Evolutionary conservation across 768 basidiomycete genomes (phyloP).

Genomic region (Gymnopilus junonius): DNA sequence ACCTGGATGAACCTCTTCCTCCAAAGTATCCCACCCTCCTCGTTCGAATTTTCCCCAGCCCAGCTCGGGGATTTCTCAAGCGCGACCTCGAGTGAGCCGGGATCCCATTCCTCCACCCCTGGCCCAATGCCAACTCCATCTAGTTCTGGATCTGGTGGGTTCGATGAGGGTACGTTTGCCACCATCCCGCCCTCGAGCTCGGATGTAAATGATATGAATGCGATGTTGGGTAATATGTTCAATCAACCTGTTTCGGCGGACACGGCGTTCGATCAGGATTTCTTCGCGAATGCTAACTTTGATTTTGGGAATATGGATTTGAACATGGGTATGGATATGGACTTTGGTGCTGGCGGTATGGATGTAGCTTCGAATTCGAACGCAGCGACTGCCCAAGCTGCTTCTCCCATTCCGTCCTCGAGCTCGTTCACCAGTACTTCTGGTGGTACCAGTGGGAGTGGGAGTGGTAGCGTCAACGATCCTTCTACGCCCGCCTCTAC

Average conservation of each 20-base stretch:
- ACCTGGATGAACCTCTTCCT: constrained; percentile 58
- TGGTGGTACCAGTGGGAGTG: too few relatives aligned
- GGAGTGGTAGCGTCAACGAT: constrained; percentile 12
- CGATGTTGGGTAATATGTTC: background rate
- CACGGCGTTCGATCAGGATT: constrained; percentile 36
- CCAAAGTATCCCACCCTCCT: constrained; percentile 43
- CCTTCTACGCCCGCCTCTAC: constrained; percentile 43
- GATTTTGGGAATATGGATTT: background rate
- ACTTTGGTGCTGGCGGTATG: background rate
- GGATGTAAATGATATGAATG: background rate
- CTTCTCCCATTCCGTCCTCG: constrained; percentile 34
- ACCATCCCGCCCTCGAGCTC: background rate
- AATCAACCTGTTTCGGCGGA: constrained; percentile 2
- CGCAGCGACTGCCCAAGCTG: constrained; percentile 13
- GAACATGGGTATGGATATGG: too few relatives aligned
- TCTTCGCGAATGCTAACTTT: constrained; percentile 18
- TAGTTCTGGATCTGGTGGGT: too few relatives aligned
- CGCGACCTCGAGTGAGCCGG: background rate
- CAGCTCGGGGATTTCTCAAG: background rate
- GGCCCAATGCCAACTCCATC: too few relatives aligned
- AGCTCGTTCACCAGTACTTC: constrained; percentile 38
- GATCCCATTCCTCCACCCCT: constrained; percentile 19
- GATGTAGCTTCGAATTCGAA: background rate
- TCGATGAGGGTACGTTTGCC: constrained; percentile 10
- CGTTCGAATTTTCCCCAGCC: constrained; percentile 29